These are phyloP conservation scores for Acer negundo DNA, from an alignment of 345 rosid species.

Conservation along the genomic window DNA sequence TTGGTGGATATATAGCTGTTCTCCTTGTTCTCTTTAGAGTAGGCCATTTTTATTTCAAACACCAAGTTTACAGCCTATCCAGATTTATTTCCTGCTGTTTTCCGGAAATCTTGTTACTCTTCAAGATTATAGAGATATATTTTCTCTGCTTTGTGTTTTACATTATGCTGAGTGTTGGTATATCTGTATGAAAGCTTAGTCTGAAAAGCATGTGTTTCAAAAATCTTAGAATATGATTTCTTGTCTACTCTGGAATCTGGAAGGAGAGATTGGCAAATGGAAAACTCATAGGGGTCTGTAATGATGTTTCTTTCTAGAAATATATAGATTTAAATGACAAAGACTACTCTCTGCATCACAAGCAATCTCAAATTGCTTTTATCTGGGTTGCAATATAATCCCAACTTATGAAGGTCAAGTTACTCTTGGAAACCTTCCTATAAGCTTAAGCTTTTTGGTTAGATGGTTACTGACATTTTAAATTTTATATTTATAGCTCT, in stretches of 20 bases:
- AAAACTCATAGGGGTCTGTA: not conserved
- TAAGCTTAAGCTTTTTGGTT: too few species aligned
- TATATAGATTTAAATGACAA: not conserved
- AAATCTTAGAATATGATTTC: not conserved
- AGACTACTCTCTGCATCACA: not conserved
- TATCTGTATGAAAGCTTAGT: not conserved
- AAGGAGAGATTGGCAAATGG: not conserved
- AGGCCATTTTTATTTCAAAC: not conserved
- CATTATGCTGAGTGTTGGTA: not conserved
- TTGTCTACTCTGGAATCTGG: not conserved
- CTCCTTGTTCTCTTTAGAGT: not conserved
- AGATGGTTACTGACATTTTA: too few species aligned
- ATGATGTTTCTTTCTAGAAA: not conserved
- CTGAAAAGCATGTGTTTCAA: not conserved
- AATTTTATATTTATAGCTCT: too few species aligned
- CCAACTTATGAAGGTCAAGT: not conserved
- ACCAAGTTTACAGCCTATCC: not conserved
- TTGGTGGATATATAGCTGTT: not conserved
- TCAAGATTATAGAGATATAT: not conserved
- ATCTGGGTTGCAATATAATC: not conserved
- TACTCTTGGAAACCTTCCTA: not conserved
- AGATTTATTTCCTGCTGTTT: not conserved
- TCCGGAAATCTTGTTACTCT: not conserved
- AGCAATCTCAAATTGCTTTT: not conserved
- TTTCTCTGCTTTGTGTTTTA: not conserved